Base-by-base conservation (phyloP, 345 rosid species). In the Heritiera fomes region DNA sequence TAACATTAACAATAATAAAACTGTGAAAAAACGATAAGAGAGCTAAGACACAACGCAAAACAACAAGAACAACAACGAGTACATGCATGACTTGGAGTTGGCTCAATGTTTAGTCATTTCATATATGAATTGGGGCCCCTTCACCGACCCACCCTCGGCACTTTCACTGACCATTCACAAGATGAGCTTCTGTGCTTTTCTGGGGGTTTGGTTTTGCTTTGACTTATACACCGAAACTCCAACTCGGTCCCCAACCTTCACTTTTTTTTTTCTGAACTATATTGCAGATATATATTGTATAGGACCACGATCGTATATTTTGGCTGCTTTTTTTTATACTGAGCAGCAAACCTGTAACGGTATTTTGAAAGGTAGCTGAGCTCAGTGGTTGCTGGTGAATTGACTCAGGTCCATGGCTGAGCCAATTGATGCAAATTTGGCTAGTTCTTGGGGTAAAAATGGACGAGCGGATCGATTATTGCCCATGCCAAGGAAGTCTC, bases 401-500 rank as follows among this genome's bases (percentile, higher is more conserved):
- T 86, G 92, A 79, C 78, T 81, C 75, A 87, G 60, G 2, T 90
- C 88, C 85, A 83, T 82, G 59, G 87, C 76, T 55, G 92, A 87
- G 75, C 87, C 89, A 73, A 93, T 72, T 49, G 97, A 87, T 76
- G 97, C 91, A 78, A 95, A 88, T 82, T 88, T 90, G 47, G 91
- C 95, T 0, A 93, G 82, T 75, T 95, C 97, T 59, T 89, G 93
- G 2, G 93, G 87, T 40, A 83, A 85, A 77, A 90, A 88, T 40
- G 90, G 87, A 50, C 82, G 85, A 50, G 80, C 83, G 0, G 87
- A 77, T 62, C 82, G 88, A 46, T 84, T 95, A 17, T 86, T 83
- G 34, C 93, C 81, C 80, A 90, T 85, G 61, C 97, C 97, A 18
- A 94, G 95, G 78, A 94, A 94, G 78, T 94, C 98, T 77, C 97